Evolutionary conservation across 805 yeast species (phyloP).

Genomic region (Saccharomycopsis fibuligera): DNA sequence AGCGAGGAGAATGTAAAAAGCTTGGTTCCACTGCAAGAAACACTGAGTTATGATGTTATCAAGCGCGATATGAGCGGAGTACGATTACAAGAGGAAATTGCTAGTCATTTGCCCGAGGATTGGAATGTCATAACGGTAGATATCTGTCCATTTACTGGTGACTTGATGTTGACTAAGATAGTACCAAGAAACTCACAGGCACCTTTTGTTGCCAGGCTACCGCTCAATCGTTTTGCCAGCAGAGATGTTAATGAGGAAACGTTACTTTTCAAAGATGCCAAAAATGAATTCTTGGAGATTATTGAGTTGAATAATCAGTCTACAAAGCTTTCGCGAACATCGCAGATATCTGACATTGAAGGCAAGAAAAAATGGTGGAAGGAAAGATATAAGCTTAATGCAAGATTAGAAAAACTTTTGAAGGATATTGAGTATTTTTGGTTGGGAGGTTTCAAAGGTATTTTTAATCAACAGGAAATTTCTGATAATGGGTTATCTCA

Average conservation of each 20-base stretch:
- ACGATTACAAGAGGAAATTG: background rate
- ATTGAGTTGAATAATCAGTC: constrained; percentile 57
- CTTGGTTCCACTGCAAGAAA: background rate
- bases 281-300: constrained; percentile 41
- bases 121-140: constrained; percentile 64
- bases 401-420: constrained; percentile 46
- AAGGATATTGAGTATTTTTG: constrained; percentile 53
- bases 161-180: constrained; percentile 47
- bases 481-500: constrained; percentile 3
- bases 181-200: constrained; percentile 23
- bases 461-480: constrained; percentile 40
- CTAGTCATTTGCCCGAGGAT: constrained; percentile 32
- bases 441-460: constrained; percentile 71
- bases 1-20: background rate
- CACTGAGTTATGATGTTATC: background rate
- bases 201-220: constrained; percentile 51
- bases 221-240: constrained; percentile 45
- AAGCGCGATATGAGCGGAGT: no score
- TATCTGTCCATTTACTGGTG: constrained; percentile 49
- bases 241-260: constrained; percentile 38
- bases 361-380: constrained; percentile 78
- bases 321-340: constrained; percentile 33
- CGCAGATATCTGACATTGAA: constrained; percentile 25
- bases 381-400: constrained; percentile 55
- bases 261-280: constrained; percentile 40